Conservation (phyloP, 1,284 basidiomycete genomes). For the Grifola frondosa region DNA sequence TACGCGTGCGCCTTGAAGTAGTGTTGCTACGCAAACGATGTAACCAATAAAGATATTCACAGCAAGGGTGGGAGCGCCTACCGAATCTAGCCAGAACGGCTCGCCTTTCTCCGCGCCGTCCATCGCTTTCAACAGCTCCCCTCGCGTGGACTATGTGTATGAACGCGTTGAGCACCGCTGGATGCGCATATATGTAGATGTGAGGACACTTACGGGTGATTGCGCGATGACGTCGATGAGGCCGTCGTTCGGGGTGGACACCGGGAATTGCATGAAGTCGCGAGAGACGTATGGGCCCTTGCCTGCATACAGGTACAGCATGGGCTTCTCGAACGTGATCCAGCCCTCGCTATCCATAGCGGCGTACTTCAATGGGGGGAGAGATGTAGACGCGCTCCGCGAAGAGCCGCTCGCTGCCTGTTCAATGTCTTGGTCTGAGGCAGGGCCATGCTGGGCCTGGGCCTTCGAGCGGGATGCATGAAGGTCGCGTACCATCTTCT, state of each 20-base stretch:
- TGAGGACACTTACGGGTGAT: constrained; percentile 46
- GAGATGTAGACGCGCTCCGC: constrained; percentile 6
- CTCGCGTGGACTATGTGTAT: constrained; percentile 50
- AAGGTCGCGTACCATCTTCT: constrained; percentile 56
- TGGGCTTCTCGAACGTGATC: constrained; percentile 68
- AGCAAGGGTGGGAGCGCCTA: constrained; percentile 26
- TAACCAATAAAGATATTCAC: neutral
- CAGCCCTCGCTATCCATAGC: constrained; percentile 55
- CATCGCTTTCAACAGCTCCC: constrained; percentile 58
- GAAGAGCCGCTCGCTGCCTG: constrained; percentile 10
- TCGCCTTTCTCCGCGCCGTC: constrained; percentile 70
- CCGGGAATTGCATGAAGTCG: constrained; percentile 87
- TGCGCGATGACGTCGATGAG: constrained; percentile 78
- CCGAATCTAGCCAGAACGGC: constrained; percentile 65
- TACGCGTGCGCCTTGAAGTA: constrained; percentile 83
- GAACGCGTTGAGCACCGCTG: neutral
- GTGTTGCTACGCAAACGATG: constrained; percentile 49
- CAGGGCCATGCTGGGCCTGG: constrained; percentile 19
- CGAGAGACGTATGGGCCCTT: constrained; percentile 66
- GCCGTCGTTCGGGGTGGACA: constrained; percentile 77
- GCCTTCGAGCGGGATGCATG: constrained; percentile 14
- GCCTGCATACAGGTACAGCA: constrained; percentile 72
- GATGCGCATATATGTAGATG: neutral
- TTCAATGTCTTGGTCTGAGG: constrained; percentile 1
- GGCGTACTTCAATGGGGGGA: constrained; percentile 46